These are phyloP conservation scores for Colletotrichum chrysophilum DNA, from an alignment of 2,329 filamentous ascomycete genomes.

Conservation along the genomic window DNA sequence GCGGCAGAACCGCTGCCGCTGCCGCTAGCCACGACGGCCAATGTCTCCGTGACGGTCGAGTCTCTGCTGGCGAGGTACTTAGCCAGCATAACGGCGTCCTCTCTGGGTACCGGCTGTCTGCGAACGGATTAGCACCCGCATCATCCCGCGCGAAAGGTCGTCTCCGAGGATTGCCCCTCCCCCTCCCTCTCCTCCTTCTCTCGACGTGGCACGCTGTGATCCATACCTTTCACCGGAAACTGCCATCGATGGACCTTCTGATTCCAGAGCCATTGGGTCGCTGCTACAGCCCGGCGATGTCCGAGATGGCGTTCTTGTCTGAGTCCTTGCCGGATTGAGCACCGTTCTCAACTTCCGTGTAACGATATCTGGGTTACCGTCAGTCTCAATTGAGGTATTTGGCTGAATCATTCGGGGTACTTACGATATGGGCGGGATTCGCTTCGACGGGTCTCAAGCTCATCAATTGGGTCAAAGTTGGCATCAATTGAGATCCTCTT, in stretches of 20 bases:
- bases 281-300: not conserved
- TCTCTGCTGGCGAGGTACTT: not conserved
- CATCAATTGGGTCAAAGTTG: not conserved
- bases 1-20: not conserved
- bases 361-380: not conserved
- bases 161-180: not conserved
- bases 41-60: not conserved
- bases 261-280: not conserved
- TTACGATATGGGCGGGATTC: not conserved
- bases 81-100: not conserved
- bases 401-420: not conserved
- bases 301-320: not conserved
- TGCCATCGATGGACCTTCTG: not conserved
- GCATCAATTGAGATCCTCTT: not conserved
- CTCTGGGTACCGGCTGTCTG: not conserved
- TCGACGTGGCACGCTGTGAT: conserved; percentile 16
- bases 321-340: not conserved
- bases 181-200: not conserved
- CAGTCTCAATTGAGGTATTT: not conserved
- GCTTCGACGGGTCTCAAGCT: not conserved
- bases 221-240: conserved; percentile 22
- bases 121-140: not conserved
- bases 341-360: not conserved
- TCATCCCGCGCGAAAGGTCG: not conserved
- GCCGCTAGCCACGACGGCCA: not conserved